Conservation (phyloP, 2,329 filamentous ascomycete genomes). For the Clonostachys byssicola region DNA sequence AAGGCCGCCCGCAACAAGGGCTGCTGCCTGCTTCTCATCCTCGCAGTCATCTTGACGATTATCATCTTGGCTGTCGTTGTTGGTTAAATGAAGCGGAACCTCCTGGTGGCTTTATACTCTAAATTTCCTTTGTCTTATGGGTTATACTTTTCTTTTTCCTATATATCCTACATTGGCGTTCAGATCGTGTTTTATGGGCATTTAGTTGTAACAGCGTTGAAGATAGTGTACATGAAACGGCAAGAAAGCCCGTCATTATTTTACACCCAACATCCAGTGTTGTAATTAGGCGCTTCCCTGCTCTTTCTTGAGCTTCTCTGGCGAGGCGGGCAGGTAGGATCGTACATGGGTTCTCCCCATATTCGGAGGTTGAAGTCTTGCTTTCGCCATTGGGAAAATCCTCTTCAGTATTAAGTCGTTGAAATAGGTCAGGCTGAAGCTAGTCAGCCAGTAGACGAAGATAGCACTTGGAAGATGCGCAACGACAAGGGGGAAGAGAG, state of each 20-base stretch:
- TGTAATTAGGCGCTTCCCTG: too few relatives aligned
- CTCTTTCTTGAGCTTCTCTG: too few relatives aligned
- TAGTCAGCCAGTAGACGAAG: slow-evolving; percentile 33
- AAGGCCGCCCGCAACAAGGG: slow-evolving; percentile 93
- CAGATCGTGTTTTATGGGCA: not conserved
- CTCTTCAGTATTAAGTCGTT: slow-evolving; percentile 22
- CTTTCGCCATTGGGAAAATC: slow-evolving; percentile 1
- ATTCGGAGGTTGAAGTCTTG: not conserved
- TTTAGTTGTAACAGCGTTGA: too few relatives aligned
- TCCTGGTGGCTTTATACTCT: not conserved
- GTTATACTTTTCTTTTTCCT: not conserved
- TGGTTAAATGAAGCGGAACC: slow-evolving; percentile 42
- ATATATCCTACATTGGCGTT: not conserved
- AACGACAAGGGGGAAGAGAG: slow-evolving; percentile 24
- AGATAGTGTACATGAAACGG: too few relatives aligned
- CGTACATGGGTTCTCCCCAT: too few relatives aligned
- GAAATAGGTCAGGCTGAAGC: slow-evolving; percentile 24
- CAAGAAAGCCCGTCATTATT: too few relatives aligned
- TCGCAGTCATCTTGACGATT: slow-evolving; percentile 85
- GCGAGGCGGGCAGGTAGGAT: too few relatives aligned
- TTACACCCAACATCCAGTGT: too few relatives aligned
- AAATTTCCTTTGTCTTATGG: not conserved
- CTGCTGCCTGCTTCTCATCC: slow-evolving; percentile 84
- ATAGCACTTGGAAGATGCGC: slow-evolving; percentile 30
- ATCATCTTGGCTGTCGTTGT: slow-evolving; percentile 83